Evolutionary conservation across 1,284 basidiomycete genomes (phyloP).

Genomic region (Malassezia obtusa): DNA sequence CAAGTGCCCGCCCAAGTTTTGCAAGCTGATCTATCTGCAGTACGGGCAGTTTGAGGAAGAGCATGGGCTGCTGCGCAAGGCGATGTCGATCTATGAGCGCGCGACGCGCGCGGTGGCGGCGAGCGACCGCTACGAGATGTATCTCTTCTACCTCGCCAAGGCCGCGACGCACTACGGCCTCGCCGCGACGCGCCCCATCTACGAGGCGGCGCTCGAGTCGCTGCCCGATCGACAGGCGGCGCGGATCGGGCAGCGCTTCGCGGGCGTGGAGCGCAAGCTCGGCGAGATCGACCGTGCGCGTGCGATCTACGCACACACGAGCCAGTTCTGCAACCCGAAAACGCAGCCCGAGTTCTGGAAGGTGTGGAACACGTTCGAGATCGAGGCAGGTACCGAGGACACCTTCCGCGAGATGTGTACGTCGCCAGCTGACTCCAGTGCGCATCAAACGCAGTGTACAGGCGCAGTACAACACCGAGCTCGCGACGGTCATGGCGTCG

Average conservation of each 20-base stretch:
- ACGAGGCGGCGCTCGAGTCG: constrained; percentile 86
- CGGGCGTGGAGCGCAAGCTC: constrained; percentile 87
- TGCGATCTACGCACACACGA: constrained; percentile 90
- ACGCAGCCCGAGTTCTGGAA: constrained; percentile 77
- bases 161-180: constrained; percentile 84
- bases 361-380: constrained; percentile 92
- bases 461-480: constrained; percentile 95
- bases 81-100: constrained; percentile 91
- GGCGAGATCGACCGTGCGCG: constrained; percentile 97
- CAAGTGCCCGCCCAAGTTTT: constrained; percentile 86
- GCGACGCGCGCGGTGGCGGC: constrained; percentile 75
- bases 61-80: constrained; percentile 82
- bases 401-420: constrained; percentile 86
- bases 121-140: constrained; percentile 96
- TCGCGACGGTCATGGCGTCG: constrained; percentile 51
- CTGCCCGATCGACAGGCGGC: constrained; percentile 88
- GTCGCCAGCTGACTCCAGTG: constrained; percentile 48
- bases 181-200: constrained; percentile 90
- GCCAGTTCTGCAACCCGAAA: constrained; percentile 90
- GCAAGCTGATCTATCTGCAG: constrained; percentile 89
- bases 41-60: constrained; percentile 93
- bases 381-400: constrained; percentile 94
- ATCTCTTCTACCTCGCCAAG: constrained; percentile 92
- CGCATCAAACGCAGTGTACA: constrained; percentile 96
- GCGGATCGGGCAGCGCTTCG: constrained; percentile 95